Evolutionary conservation across 169 alveolate genomes (phyloP).

Genomic region (Hammondia hammondi): DNA sequence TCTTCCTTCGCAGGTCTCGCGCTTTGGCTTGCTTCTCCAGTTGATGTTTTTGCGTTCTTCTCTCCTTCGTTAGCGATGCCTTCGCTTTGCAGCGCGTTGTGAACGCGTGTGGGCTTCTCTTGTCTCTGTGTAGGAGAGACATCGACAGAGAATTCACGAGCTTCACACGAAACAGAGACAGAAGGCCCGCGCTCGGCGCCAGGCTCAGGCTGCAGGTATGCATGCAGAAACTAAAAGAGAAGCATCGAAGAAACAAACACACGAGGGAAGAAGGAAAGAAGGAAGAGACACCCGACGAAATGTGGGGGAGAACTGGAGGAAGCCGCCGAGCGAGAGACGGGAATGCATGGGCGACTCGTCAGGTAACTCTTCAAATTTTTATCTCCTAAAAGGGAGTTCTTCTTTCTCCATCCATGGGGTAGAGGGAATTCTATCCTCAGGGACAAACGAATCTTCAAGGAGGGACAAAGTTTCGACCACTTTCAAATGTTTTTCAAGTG

Average conservation of each 20-base stretch:
- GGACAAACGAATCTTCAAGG: no score
- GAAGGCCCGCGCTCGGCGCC: constrained; percentile 49
- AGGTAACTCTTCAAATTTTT: background rate
- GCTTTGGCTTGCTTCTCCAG: background rate
- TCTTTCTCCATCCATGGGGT: no score
- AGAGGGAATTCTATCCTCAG: no score
- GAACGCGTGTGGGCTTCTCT: background rate
- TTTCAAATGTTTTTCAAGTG: no score
- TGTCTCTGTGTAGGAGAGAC: constrained; percentile 32
- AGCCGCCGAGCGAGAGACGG: background rate
- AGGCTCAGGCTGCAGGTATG: constrained; percentile 65
- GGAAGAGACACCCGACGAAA: background rate
- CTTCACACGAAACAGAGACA: constrained; percentile 40
- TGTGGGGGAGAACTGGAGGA: background rate
- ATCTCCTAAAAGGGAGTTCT: no score
- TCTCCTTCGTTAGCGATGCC: background rate
- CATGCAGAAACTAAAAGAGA: background rate
- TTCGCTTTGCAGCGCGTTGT: background rate
- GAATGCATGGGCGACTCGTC: background rate
- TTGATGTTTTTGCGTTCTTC: background rate
- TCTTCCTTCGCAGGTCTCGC: background rate
- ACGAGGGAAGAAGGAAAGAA: background rate
- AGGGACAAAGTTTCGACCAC: no score
- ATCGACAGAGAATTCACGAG: constrained; percentile 50
- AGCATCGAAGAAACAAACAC: background rate